Percentiles rank a stretch among this genome's conserved stretches.
phyloP scores from a whole-genome alignment of 257 asterid genomes.

The Solanum acaule region DNA sequence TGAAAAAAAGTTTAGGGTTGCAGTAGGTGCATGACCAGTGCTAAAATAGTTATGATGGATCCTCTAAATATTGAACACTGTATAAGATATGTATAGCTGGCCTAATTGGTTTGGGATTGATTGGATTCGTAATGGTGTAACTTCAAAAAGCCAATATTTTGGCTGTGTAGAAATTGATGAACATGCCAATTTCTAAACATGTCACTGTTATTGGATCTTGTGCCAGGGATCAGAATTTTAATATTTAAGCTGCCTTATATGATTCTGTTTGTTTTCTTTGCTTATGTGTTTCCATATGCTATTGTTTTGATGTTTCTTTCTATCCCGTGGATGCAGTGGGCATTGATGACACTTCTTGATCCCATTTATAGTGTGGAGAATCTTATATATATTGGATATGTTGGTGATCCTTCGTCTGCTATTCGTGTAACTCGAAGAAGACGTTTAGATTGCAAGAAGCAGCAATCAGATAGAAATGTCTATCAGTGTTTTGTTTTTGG shows the following conservation, averaged over 20 bases:
- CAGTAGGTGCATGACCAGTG: neutral
- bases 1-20: neutral
- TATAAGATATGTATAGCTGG: neutral
- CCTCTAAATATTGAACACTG: neutral
- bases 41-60: neutral
- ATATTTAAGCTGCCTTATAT: neutral
- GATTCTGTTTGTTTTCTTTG: neutral
- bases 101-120: neutral
- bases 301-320: neutral
- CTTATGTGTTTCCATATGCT: neutral
- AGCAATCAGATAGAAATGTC: slow-evolving; percentile 70
- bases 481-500: slow-evolving; percentile 92
- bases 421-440: slow-evolving; percentile 80
- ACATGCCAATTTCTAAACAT: neutral
- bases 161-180: neutral
- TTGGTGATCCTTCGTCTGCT: slow-evolving; percentile 78
- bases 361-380: slow-evolving; percentile 73
- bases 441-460: slow-evolving; percentile 86
- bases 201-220: neutral
- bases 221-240: neutral
- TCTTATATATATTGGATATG: slow-evolving; percentile 84
- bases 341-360: slow-evolving; percentile 88
- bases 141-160: neutral
- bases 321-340: slow-evolving; percentile 54
- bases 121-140: neutral